phyloP scores from a whole-genome alignment of 768 basidiomycete species.

The Mycena filopes region DNA sequence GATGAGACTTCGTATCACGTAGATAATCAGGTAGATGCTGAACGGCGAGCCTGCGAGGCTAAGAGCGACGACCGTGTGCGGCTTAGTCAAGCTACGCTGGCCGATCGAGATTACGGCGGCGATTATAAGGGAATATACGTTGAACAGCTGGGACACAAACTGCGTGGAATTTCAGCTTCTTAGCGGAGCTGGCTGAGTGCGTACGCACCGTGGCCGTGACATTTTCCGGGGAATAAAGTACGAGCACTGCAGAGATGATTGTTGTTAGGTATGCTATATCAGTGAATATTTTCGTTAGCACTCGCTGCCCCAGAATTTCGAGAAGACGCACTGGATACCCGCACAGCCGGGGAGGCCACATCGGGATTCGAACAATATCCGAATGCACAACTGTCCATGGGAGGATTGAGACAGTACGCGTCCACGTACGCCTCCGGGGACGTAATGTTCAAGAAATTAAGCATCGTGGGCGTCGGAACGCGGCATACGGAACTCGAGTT shows the following conservation, averaged over 20 bases:
- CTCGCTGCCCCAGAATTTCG: neutral
- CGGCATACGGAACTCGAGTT: slow-evolving; percentile 25
- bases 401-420: slow-evolving; percentile 24
- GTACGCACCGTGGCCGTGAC: slow-evolving; percentile 15
- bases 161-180: neutral
- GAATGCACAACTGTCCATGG: slow-evolving; percentile 20
- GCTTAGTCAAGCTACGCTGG: slow-evolving; percentile 24
- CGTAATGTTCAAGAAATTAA: slow-evolving; percentile 26
- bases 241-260: slow-evolving; percentile 22
- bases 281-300: neutral
- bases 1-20: slow-evolving; percentile 21
- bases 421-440: slow-evolving; percentile 7
- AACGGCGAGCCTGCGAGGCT: slow-evolving; percentile 25
- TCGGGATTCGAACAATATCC: slow-evolving; percentile 30
- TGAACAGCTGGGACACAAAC: slow-evolving; percentile 29
- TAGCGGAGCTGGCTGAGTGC: neutral
- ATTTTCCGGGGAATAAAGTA: slow-evolving; percentile 25
- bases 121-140: slow-evolving; percentile 29
- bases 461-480: slow-evolving; percentile 12
- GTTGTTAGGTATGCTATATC: slow-evolving; percentile 23
- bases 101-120: slow-evolving; percentile 24
- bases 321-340: slow-evolving; percentile 24
- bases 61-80: slow-evolving; percentile 21
- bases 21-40: slow-evolving; percentile 27
- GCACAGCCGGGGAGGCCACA: slow-evolving; percentile 30